Conservation (phyloP, 1,284 basidiomycete species). For the Ceratobasidium sp. region DNA sequence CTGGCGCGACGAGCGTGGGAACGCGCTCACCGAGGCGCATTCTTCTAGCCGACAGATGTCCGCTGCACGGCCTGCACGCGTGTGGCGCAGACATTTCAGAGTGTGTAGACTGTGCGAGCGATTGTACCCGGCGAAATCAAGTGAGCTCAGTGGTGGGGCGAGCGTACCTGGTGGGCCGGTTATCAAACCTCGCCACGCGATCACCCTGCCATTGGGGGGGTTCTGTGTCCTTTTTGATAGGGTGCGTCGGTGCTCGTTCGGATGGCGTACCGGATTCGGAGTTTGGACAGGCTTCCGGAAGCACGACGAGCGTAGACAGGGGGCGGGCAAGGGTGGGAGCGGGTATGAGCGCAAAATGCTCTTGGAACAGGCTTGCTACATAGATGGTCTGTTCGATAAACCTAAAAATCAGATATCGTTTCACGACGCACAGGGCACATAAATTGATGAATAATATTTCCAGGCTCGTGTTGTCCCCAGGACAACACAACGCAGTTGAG, state of each 20-base stretch:
- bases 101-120: conserved; percentile 2
- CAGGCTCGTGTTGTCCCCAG: not conserved
- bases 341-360: not conserved
- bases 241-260: not conserved
- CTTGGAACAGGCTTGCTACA: not conserved
- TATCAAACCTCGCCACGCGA: conserved; percentile 24
- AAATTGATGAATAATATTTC: not conserved
- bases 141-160: conserved; percentile 17
- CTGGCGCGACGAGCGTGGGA: not conserved
- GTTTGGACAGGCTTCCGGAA: not conserved
- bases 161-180: conserved; percentile 20
- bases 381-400: not conserved
- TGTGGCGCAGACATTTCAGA: conserved; percentile 24
- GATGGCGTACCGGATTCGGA: not conserved
- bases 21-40: not conserved
- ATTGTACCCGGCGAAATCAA: conserved; percentile 19
- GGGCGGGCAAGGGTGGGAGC: conserved; percentile 2
- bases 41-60: not conserved
- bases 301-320: not conserved
- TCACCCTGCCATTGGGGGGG: not conserved
- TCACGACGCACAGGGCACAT: not conserved
- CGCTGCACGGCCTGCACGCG: not conserved
- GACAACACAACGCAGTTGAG: conserved; percentile 12
- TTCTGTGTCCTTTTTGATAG: conserved; percentile 5
- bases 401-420: conserved; percentile 23